Conservation (phyloP, 257 asterid species). For the Penstemon newberryi region DNA sequence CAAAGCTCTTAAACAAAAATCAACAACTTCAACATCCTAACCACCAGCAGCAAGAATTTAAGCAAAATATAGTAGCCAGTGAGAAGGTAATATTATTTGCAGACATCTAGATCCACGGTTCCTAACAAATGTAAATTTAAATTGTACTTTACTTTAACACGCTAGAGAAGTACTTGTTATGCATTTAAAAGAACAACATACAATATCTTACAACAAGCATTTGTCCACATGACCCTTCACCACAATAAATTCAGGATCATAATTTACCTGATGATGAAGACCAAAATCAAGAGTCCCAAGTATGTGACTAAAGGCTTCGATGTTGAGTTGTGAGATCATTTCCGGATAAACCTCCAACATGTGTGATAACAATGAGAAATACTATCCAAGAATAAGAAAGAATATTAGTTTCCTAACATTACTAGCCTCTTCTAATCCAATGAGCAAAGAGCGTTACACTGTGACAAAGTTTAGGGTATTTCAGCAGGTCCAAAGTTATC, state of each 20-base stretch:
- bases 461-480: constrained; percentile 88
- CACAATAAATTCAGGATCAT: not conserved
- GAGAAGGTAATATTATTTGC: constrained; percentile 15
- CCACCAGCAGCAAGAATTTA: constrained; percentile 28
- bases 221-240: not conserved
- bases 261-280: constrained; percentile 77
- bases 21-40: constrained; percentile 79
- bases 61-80: constrained; percentile 15
- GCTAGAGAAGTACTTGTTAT: constrained; percentile 4
- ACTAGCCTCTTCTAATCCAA: constrained; percentile 7
- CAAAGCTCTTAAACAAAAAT: constrained; percentile 75
- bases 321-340: constrained; percentile 59
- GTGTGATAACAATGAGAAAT: constrained; percentile 84
- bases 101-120: constrained; percentile 9
- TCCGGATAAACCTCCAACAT: constrained; percentile 97
- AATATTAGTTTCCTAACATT: constrained; percentile 32
- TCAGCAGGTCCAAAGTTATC: constrained; percentile 78
- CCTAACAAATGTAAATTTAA: not conserved
- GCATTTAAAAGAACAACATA: not conserved
- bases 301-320: constrained; percentile 71
- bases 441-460: constrained; percentile 54
- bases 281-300: constrained; percentile 82
- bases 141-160: constrained; percentile 7
- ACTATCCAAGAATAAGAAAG: constrained; percentile 51
- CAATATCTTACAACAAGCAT: not conserved